Percentiles rank a stretch among this genome's conserved stretches.
phyloP scores from a whole-genome alignment of 2,329 filamentous ascomycete genomes.

The Phialemonium atrogriseum region DNA sequence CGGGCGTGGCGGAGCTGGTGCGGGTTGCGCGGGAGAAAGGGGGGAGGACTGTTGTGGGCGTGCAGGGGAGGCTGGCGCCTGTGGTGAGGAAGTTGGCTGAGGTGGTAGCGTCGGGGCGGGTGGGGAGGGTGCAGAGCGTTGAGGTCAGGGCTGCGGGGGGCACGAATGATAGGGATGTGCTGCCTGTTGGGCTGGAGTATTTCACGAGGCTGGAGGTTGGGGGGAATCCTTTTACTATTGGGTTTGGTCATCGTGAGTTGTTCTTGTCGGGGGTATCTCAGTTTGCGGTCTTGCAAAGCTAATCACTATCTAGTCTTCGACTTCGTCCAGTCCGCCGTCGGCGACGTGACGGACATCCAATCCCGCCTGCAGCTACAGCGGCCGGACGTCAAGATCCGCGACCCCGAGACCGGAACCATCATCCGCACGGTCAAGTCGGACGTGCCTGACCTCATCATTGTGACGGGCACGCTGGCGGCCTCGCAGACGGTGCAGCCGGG shows the following conservation, averaged over 20 bases:
- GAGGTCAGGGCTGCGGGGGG: constrained; percentile 32
- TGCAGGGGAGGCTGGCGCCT: constrained; percentile 42
- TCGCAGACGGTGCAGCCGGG: constrained; percentile 16
- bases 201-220: constrained; percentile 38
- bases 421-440: constrained; percentile 11
- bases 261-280: not conserved
- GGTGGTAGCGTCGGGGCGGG: constrained; percentile 31
- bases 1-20: constrained; percentile 32
- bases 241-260: constrained; percentile 31
- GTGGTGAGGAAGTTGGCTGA: constrained; percentile 32
- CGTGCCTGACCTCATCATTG: constrained; percentile 21
- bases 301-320: constrained; percentile 33
- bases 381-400: constrained; percentile 26
- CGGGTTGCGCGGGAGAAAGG: constrained; percentile 22
- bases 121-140: constrained; percentile 45
- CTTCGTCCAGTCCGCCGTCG: constrained; percentile 34
- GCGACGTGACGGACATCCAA: constrained; percentile 27
- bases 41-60: constrained; percentile 33
- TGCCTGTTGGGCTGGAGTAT: constrained; percentile 32
- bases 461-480: constrained; percentile 23
- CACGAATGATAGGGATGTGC: constrained; percentile 20
- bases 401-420: constrained; percentile 8
- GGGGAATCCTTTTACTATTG: constrained; percentile 34
- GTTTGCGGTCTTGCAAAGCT: constrained; percentile 14
- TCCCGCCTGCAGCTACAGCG: constrained; percentile 36